phyloP scores from a whole-genome alignment of 2,329 filamentous ascomycete genomes.

The Neocucurbitaria cava region DNA sequence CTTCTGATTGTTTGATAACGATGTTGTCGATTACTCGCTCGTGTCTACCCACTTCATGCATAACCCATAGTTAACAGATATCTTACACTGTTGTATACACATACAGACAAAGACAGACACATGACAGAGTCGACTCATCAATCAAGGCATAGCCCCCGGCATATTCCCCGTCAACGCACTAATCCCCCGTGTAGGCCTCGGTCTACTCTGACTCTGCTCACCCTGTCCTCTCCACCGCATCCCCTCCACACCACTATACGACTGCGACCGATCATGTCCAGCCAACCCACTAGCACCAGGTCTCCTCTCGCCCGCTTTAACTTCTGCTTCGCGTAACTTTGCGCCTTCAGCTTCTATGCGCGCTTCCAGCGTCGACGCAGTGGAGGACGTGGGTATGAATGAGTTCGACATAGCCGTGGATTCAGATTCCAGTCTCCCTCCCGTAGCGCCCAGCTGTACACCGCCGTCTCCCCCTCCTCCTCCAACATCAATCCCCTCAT shows the following conservation, averaged over 20 bases:
- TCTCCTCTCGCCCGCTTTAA: slow-evolving; percentile 39
- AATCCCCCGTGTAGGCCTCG: slow-evolving; percentile 13
- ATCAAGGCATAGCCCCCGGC: slow-evolving; percentile 41
- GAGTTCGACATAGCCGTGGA: background rate
- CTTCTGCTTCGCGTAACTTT: slow-evolving; percentile 47
- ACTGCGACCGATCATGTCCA: background rate
- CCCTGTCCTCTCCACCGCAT: slow-evolving; percentile 39
- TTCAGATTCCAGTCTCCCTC: background rate
- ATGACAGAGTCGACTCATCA: too few relatives aligned
- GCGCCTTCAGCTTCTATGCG: slow-evolving; percentile 46
- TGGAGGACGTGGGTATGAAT: slow-evolving; percentile 10
- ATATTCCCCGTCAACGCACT: slow-evolving; percentile 36
- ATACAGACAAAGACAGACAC: too few relatives aligned
- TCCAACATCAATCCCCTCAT: slow-evolving; percentile 20
- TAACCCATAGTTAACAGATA: too few relatives aligned
- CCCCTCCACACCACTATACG: slow-evolving; percentile 20
- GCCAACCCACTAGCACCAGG: slow-evolving; percentile 1
- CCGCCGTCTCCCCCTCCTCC: slow-evolving; percentile 1
- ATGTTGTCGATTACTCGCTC: too few relatives aligned
- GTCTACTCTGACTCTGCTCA: slow-evolving; percentile 11
- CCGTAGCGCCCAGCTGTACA: too few relatives aligned
- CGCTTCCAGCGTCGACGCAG: slow-evolving; percentile 30
- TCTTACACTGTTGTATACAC: too few relatives aligned
- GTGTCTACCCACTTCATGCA: too few relatives aligned
- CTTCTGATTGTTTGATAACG: too few relatives aligned